Base-by-base conservation (phyloP, 495 filamentous ascomycete species). In the Talaromyces stipitatus region DNA sequence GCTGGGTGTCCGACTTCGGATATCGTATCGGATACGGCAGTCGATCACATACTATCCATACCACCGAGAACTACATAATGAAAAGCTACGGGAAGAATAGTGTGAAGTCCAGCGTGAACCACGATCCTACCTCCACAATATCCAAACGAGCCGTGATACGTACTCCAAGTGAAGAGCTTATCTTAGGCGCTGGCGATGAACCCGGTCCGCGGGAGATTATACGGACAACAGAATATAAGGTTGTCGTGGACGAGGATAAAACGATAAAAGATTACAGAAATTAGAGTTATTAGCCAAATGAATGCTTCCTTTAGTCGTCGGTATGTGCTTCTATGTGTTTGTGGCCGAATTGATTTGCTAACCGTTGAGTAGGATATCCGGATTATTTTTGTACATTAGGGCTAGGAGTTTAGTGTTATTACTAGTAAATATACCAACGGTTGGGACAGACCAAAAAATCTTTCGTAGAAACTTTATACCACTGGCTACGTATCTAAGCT, bases 211-310 rank as follows among this genome's bases (percentile, higher is more conserved):
- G 67, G 5, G 63, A 68, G 3, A 78, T 78, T 47, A 64, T 76
- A 45, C 74, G 74, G 70, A 75, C 72, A 2, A 68, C 77, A n/a
- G 75, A 75, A 50, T 75, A 76, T 48, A 69, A 65, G 12, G 74
- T 77, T 1, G 67, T 64, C 0, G 62, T 71, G 20, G 75, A 77
- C 23, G 51, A 51, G n/a, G 22, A 30, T 51, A 51, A 51, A 14
- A 51, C 16, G 2, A 7, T 51, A 4, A 51, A 51, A 26, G 20
- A 48, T 3, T 48, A 24, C 4, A 5, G 16, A 20, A 24, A 26
- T 26, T 41, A 16, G 24, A 20, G 14, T 9, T 24, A 14, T 2
- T 24, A 11, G 2, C 20, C 24, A 3, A 26, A 18, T 48, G 18
- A n/a, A 26, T 48, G 10, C 9, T 41, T n/a, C n/a, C n/a, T n/a